Evolutionary conservation across 306 rosid species (phyloP).

Genomic region (Inga leiocalycina): DNA sequence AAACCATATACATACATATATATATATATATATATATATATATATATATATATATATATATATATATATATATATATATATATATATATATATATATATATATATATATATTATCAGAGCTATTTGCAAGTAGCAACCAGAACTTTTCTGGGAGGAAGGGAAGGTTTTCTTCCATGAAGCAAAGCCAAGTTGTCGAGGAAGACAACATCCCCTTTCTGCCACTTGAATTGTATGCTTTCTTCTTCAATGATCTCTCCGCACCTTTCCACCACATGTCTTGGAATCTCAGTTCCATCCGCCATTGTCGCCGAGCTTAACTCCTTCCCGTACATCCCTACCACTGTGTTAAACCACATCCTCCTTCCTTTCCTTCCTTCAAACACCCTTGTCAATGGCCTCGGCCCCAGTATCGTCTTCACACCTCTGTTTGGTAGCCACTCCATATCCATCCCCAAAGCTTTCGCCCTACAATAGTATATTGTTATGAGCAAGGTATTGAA

Average conservation of each 20-base stretch:
- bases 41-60: too few species aligned
- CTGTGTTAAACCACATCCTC: slow-evolving; percentile 82
- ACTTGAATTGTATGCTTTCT: slow-evolving; percentile 88
- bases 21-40: too few species aligned
- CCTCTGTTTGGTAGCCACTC: slow-evolving; percentile 76
- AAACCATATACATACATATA: too few species aligned
- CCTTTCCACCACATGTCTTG: slow-evolving; percentile 71
- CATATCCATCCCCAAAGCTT: slow-evolving; percentile 72
- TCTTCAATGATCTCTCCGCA: slow-evolving; percentile 85
- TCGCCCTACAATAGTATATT: slow-evolving; percentile 48
- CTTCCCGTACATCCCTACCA: slow-evolving; percentile 89
- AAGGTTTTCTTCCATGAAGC: slow-evolving; percentile 95
- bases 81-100: too few species aligned
- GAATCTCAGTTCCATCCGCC: slow-evolving; percentile 80
- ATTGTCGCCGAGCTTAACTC: slow-evolving; percentile 69
- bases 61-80: too few species aligned
- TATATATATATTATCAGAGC: too few species aligned
- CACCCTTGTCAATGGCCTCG: slow-evolving; percentile 62
- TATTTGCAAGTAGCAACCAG: slow-evolving; percentile 72
- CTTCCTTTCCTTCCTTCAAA: slow-evolving; percentile 90
- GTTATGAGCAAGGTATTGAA: background rate
- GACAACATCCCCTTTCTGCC: slow-evolving; percentile 90
- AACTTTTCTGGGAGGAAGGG: slow-evolving; percentile 83
- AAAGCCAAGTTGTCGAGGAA: slow-evolving; percentile 82
- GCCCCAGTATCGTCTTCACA: slow-evolving; percentile 61